Evolutionary conservation across 495 filamentous ascomycete genomes (phyloP).

Genomic region (Chlorociboria aeruginascens): DNA sequence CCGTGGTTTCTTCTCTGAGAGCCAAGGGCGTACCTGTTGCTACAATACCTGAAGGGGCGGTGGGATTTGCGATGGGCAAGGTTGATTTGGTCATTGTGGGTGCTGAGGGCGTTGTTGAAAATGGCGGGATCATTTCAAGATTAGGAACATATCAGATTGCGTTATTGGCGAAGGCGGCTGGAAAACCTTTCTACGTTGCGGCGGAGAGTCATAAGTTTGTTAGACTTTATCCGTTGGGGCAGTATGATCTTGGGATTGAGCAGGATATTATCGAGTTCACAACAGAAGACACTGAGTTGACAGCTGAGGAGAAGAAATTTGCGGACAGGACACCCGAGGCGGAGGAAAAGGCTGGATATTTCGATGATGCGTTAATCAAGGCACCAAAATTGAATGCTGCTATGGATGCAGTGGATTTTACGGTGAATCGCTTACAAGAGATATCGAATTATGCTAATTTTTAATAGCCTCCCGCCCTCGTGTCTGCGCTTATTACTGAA

Average conservation of each 20-base stretch:
- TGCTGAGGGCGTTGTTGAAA: constrained; percentile 88
- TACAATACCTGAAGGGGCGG: constrained; percentile 67
- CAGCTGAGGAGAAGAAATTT: constrained; percentile 23
- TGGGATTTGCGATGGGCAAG: constrained; percentile 75
- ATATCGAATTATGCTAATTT: constrained; percentile 10
- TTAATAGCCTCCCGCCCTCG: constrained; percentile 53
- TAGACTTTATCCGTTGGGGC: constrained; percentile 62
- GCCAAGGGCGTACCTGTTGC: constrained; percentile 69
- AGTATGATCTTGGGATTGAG: constrained; percentile 65
- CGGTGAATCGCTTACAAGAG: constrained; percentile 32
- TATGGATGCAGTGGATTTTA: constrained; percentile 68
- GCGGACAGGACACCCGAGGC: constrained; percentile 17
- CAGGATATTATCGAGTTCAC: constrained; percentile 65
- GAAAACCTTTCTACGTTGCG: constrained; percentile 80
- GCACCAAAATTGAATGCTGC: constrained; percentile 9
- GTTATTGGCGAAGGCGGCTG: constrained; percentile 60
- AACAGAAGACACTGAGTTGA: constrained; percentile 29
- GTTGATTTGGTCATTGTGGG: constrained; percentile 77
- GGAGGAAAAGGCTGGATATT: constrained; percentile 12
- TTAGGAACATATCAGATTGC: constrained; percentile 91
- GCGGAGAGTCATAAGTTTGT: constrained; percentile 96
- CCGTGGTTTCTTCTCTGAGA: constrained; percentile 55
- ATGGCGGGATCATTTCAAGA: constrained; percentile 81
- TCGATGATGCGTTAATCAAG: neutral
- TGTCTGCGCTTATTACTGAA: constrained; percentile 72